Base-by-base conservation (phyloP, 129 eudicot species). In the Flaveria brownii region DNA sequence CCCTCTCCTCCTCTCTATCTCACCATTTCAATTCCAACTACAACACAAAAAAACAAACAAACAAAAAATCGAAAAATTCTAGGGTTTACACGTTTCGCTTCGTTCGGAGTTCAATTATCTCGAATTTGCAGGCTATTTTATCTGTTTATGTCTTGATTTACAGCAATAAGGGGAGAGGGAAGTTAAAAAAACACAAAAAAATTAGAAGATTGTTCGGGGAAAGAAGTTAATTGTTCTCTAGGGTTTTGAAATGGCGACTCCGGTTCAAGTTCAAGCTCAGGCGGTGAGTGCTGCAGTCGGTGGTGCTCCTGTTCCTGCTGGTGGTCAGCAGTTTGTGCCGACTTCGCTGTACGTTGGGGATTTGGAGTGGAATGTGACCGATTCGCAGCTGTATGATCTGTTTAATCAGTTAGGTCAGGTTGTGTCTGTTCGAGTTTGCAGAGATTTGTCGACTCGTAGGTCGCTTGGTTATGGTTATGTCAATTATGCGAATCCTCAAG, bases 391-490 rank as follows among this genome's bases (percentile, higher is more conserved):
- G 23, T 91, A 80, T 80, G 97, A 88, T 70, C 82, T 83, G 85
- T 91, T 88, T 72, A 83, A 51, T 45, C 84, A 81, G 78, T 28
- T 86, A 47, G 88, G 89, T 17, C 84, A 81, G 23, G 97, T 91
- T 46, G 88, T 86, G 8, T 88, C 94, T 14, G 91, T 88, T 68
- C 79, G 97, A 65, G 94, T 91, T 77, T 91, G 97, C 46, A 70
- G 91, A 41, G 91, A 88, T 78, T 36, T 77, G 43, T 66, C 82
- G 1, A 82, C 88, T 28, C 87, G 85, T 6, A 68, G 88, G 10
- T 86, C 91, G 0, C 89, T 88, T 45, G 97, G 93, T 36, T 91
- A 91, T 59, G 91, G 97, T 12, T 91, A 88, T 68, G 97, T 91
- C 75, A 91, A 91, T 70, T 91, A 71, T 68, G 80, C 45, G 22